Evolutionary conservation across 305 asterid genomes (phyloP).

Genomic region (Fraxinus floribunda): DNA sequence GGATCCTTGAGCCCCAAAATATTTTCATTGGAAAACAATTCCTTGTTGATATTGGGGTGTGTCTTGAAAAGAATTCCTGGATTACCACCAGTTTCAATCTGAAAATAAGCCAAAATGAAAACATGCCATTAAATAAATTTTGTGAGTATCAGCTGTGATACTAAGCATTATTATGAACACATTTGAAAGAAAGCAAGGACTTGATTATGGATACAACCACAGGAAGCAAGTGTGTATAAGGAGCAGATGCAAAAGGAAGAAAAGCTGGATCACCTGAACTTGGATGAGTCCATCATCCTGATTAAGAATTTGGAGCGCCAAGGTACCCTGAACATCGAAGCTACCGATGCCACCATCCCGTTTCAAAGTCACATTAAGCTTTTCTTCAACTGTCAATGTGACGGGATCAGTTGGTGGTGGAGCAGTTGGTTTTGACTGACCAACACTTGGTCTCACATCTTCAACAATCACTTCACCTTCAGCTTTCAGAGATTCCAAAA

Average conservation of each 20-base stretch:
- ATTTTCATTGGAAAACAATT: conserved; percentile 56
- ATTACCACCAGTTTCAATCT: conserved; percentile 69
- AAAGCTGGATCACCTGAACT: conserved; percentile 55
- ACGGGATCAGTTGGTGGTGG: conserved; percentile 83
- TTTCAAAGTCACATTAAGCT: conserved; percentile 55
- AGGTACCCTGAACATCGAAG: conserved; percentile 67
- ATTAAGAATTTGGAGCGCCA: conserved; percentile 64
- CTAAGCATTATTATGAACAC: neutral
- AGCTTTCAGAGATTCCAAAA: conserved; percentile 88
- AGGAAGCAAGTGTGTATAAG: neutral
- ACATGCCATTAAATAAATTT: neutral
- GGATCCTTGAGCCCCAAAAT: conserved; percentile 70
- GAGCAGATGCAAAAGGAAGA: conserved; percentile 2
- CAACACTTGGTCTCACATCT: conserved; percentile 76
- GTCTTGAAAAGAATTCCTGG: conserved; percentile 62
- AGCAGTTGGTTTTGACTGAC: conserved; percentile 71
- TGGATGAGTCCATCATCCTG: conserved; percentile 75
- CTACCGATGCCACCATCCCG: conserved; percentile 71
- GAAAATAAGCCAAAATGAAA: conserved; percentile 19
- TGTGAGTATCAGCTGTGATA: neutral
- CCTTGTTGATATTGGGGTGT: conserved; percentile 76
- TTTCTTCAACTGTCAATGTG: conserved; percentile 78
- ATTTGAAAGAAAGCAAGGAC: neutral
- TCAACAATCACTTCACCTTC: conserved; percentile 90
- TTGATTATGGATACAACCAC: neutral